Evolutionary conservation across 2,329 filamentous ascomycete genomes (phyloP).

Genomic region (Fusarium sp.): DNA sequence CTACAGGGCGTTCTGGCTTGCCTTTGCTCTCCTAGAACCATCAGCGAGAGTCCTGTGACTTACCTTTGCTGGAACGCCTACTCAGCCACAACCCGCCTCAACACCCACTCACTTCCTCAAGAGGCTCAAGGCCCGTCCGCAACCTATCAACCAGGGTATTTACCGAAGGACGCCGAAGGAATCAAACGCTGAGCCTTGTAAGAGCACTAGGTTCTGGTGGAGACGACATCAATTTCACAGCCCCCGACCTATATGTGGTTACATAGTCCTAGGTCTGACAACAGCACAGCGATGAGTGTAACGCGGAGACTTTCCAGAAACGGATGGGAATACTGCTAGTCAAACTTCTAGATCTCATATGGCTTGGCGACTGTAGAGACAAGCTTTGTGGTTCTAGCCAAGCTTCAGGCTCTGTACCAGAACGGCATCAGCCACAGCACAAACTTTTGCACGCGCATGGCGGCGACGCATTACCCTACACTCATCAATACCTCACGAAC

Average conservation of each 20-base stretch:
- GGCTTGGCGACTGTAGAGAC: not conserved
- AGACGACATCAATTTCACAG: not conserved
- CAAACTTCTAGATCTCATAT: slow-evolving; percentile 3
- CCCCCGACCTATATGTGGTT: not conserved
- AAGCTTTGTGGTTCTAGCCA: slow-evolving; percentile 1
- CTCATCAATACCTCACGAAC: not conserved
- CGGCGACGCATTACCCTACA: slow-evolving; percentile 2
- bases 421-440: slow-evolving; percentile 5
- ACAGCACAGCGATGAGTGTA: not conserved
- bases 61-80: not conserved
- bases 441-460: slow-evolving; percentile 1
- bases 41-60: not conserved
- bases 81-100: too few species aligned
- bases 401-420: slow-evolving; percentile 1
- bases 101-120: not conserved
- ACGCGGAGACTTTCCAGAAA: not conserved
- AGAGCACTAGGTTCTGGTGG: slow-evolving; percentile 3
- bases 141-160: not conserved
- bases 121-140: not conserved
- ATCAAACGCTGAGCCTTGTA: slow-evolving; percentile 6
- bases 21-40: not conserved
- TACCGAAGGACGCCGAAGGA: slow-evolving; percentile 5
- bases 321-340: not conserved
- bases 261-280: not conserved
- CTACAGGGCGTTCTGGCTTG: not conserved